Conservation (phyloP, 441 rosid species). For the Populus tomentosa region DNA sequence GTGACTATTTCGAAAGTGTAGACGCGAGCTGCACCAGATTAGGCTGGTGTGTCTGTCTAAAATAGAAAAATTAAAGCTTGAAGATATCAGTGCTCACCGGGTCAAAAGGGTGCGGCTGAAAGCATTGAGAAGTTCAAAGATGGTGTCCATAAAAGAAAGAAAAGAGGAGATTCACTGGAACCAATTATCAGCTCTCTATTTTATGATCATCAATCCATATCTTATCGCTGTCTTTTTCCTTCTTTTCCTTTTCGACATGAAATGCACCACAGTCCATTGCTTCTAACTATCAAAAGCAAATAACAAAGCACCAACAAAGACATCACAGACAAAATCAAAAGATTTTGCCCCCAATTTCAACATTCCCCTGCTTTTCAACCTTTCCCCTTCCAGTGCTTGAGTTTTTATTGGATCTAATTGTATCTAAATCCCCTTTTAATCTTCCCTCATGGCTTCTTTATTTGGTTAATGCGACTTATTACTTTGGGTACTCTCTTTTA, state of each 20-base stretch:
- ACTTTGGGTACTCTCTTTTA: slow-evolving; percentile 11
- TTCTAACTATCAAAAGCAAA: slow-evolving; percentile 26
- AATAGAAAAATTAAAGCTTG: neutral
- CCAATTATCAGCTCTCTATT: slow-evolving; percentile 11
- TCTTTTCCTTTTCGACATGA: slow-evolving; percentile 15
- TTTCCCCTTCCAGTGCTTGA: slow-evolving; percentile 12
- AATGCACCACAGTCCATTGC: slow-evolving; percentile 17
- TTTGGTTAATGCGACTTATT: slow-evolving; percentile 17
- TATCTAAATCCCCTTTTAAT: slow-evolving; percentile 29
- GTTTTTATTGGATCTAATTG: slow-evolving; percentile 29
- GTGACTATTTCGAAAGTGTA: neutral
- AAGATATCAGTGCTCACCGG: neutral
- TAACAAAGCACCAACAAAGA: slow-evolving; percentile 24
- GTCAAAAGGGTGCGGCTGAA: slow-evolving; percentile 15
- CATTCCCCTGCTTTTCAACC: slow-evolving; percentile 21
- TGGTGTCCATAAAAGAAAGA: slow-evolving; percentile 21
- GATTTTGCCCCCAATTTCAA: slow-evolving; percentile 43
- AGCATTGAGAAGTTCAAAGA: slow-evolving; percentile 18
- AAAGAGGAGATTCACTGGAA: slow-evolving; percentile 17
- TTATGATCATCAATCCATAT: neutral
- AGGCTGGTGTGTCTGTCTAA: neutral
- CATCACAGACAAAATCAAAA: slow-evolving; percentile 33
- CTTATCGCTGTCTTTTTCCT: slow-evolving; percentile 6
- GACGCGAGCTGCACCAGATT: neutral
- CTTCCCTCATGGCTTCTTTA: slow-evolving; percentile 24